A percentile compares a stretch with the other conserved stretches of the same genome.
These are phyloP conservation scores for Eucalyptus pauciflora DNA, from an alignment of 345 rosid genomes.

Conservation along the genomic window DNA sequence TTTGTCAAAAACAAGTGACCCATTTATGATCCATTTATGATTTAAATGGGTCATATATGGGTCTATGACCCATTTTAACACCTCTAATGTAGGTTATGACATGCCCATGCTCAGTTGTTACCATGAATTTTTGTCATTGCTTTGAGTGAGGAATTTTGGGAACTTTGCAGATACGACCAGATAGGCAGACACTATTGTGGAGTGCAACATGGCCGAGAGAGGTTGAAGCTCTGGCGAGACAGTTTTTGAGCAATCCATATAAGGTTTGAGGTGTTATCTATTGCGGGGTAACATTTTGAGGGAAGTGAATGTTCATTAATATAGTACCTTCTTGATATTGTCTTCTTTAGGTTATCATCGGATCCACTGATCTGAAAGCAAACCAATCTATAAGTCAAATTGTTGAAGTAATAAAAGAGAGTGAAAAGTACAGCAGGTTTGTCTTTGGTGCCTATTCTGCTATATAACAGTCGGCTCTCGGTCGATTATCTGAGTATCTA, in stretches of 20 bases:
- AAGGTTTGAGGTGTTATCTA: constrained; percentile 32
- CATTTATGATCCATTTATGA: no score
- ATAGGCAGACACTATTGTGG: constrained; percentile 94
- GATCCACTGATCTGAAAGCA: constrained; percentile 80
- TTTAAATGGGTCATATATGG: no score
- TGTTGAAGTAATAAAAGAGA: constrained; percentile 67
- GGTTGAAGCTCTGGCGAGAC: constrained; percentile 84
- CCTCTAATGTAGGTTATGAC: neutral
- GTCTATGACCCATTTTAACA: no score
- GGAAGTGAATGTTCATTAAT: neutral
- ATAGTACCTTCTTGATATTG: neutral
- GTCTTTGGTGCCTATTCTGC: constrained; percentile 3
- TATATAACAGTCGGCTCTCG: neutral
- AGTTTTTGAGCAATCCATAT: constrained; percentile 75
- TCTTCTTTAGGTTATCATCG: constrained; percentile 56
- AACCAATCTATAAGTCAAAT: constrained; percentile 90
- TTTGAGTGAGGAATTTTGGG: neutral
- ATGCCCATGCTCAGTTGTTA: neutral
- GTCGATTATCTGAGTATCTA: neutral
- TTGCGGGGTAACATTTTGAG: neutral
- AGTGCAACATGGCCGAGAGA: constrained; percentile 99
- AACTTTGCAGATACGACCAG: constrained; percentile 74
- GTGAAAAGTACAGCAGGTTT: constrained; percentile 86
- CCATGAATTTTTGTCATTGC: neutral
- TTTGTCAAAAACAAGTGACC: no score